Conservation (phyloP, 2,329 filamentous ascomycete species). For the Colletotrichum spinosum region DNA sequence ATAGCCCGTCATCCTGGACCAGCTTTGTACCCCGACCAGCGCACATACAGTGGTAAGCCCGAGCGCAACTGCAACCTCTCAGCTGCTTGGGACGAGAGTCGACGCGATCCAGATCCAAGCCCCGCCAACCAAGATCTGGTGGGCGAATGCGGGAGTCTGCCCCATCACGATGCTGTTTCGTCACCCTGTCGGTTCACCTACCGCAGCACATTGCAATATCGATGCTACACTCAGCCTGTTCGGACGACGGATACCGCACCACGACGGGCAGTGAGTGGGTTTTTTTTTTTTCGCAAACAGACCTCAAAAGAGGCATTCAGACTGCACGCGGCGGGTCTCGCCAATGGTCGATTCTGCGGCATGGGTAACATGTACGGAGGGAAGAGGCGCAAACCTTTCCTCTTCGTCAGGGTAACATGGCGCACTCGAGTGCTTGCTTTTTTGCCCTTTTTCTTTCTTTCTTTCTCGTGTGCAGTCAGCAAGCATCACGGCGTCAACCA, state of each 20-base stretch:
- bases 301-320: conserved; percentile 15
- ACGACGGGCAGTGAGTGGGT: conserved; percentile 10
- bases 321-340: background rate
- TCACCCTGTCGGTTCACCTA: conserved; percentile 23
- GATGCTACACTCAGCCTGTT: conserved; percentile 19
- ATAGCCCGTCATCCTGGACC: conserved; percentile 12
- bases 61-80: background rate
- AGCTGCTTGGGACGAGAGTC: conserved; percentile 2
- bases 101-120: conserved; percentile 31
- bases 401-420: background rate
- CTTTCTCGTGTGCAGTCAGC: background rate
- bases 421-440: background rate
- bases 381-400: too few relatives aligned
- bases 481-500: background rate
- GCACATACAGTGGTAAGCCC: background rate
- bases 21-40: too few relatives aligned
- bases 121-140: conserved; percentile 36
- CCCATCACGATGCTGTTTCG: conserved; percentile 27
- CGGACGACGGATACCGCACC: conserved; percentile 1
- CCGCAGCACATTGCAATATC: conserved; percentile 13
- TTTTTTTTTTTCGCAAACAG: conserved; percentile 22
- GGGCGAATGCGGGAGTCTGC: conserved; percentile 23
- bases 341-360: conserved; percentile 3
- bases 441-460: background rate
- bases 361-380: background rate